Evolutionary conservation across 345 rosid genomes (phyloP), one percentile per base, ranked within the genome.

Genomic region (Pistacia integerrima): DNA sequence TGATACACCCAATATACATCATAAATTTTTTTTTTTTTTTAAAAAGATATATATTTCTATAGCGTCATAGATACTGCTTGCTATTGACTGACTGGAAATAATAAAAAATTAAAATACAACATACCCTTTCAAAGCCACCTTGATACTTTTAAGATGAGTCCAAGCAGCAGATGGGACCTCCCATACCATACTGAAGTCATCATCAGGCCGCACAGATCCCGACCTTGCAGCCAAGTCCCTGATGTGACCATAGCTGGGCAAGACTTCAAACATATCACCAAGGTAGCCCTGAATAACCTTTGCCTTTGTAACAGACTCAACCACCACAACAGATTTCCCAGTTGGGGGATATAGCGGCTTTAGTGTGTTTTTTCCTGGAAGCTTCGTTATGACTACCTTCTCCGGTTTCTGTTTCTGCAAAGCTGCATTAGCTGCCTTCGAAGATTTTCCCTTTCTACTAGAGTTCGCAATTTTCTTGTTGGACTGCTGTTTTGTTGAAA

Each of bases 111-210:
- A 69, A 49, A 66, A 75, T 73, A 74, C 18, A 71, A 46, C 79
- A 17, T 85, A 96, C 99, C 98, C 92, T 76, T 81, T 86, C 75
- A 96, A 73, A 58, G 98, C 93, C 82, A 90, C 94, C 88, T 89
- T 93, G 79, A 93, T 92, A 87, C 97, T 92, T 86, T 96, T 91
- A 78, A 96, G 95, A 87, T 93, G 94, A 69, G 97, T 93, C 99
- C 99, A 96, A 35, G 98, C 97, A 73, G 95, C 73, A 80, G 94
- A 82, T 72, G 98, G 98, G 81, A 93, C 99, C 88, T 96, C 99
- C 99, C 99, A 96, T 52, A 93, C 97, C 97, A 96, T 92, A 78
- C 97, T 93, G 78, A 96, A 96, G 85, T 96, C 97, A 61, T 93
- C 99, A 85, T 92, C 90, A 61, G 99, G 98, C 78, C 99, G 86